Conservation (phyloP, 1,284 basidiomycete genomes). For the Microbotryum lychnidis-dioicae region DNA sequence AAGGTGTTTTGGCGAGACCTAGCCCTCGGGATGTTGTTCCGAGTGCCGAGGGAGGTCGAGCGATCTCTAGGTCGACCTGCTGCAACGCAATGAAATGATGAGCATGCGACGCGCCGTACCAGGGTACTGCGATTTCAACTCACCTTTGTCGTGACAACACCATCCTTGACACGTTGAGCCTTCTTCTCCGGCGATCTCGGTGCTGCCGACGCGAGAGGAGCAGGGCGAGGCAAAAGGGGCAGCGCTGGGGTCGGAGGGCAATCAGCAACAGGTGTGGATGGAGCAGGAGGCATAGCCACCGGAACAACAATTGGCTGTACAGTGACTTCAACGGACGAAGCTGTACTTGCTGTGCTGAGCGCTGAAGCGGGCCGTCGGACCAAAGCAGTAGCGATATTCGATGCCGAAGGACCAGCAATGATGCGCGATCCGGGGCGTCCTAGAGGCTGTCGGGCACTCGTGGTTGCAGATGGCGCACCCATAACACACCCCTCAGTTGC, state of each 20-base stretch:
- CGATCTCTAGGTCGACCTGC: no score
- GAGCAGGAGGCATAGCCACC: not conserved
- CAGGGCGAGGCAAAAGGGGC: conserved; percentile 2
- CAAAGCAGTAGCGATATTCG: no score
- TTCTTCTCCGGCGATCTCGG: not conserved
- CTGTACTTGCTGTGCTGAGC: not conserved
- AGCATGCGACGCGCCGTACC: not conserved
- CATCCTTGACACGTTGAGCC: not conserved
- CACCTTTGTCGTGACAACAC: not conserved
- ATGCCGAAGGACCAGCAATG: no score
- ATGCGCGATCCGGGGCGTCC: no score
- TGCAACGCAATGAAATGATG: no score
- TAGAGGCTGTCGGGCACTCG: no score
- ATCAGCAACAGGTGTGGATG: not conserved
- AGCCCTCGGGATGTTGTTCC: no score
- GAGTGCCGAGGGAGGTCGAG: no score
- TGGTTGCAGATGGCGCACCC: no score
- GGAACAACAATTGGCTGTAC: not conserved
- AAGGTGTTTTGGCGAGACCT: no score
- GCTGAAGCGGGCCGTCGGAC: not conserved
- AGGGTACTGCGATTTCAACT: not conserved
- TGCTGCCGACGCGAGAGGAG: not conserved
- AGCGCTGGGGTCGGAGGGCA: not conserved
- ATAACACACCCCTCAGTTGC: no score
- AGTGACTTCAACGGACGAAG: not conserved